phyloP scores from a whole-genome alignment of 2,329 filamentous ascomycete species.

The Septoria linicola region DNA sequence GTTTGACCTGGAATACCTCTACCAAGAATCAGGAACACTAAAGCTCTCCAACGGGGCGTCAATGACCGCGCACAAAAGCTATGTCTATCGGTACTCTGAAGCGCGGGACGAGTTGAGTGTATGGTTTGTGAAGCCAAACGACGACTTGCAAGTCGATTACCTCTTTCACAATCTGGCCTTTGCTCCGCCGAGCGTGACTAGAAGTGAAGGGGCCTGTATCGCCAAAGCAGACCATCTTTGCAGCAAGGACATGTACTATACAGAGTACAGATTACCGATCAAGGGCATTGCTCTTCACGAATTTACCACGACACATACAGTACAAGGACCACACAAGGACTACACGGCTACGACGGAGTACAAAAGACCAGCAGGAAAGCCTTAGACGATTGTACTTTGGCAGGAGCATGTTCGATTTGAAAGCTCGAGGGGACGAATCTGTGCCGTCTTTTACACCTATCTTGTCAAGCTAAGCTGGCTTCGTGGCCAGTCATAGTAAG shows the following conservation, averaged over 20 bases:
- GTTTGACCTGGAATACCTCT: conserved; percentile 38
- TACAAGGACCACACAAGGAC: too few relatives aligned
- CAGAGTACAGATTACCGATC: too few relatives aligned
- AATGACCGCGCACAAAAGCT: conserved; percentile 63
- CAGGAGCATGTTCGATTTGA: too few relatives aligned
- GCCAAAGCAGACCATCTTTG: conserved; percentile 69
- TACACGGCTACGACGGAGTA: not conserved
- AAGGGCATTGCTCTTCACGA: too few relatives aligned
- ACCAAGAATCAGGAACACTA: conserved; percentile 34
- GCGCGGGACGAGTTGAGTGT: conserved; percentile 61
- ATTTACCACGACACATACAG: too few relatives aligned
- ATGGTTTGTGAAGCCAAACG: conserved; percentile 68
- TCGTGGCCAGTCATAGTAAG: conserved; percentile 1
- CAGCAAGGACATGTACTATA: conserved; percentile 7
- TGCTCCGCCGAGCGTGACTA: conserved; percentile 38
- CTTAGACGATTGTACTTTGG: not conserved
- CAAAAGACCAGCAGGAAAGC: not conserved
- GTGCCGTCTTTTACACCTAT: conserved; percentile 2
- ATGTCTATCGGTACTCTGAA: conserved; percentile 71
- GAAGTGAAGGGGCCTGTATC: conserved; percentile 52
- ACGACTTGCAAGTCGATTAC: conserved; percentile 63
- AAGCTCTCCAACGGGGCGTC: conserved; percentile 27
- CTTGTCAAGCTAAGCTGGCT: conserved; percentile 1
- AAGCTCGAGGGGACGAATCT: not conserved
- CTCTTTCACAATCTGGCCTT: conserved; percentile 72